Conservation (phyloP, 73 alveolate genomes). For the Tetrahymena thermophila region DNA sequence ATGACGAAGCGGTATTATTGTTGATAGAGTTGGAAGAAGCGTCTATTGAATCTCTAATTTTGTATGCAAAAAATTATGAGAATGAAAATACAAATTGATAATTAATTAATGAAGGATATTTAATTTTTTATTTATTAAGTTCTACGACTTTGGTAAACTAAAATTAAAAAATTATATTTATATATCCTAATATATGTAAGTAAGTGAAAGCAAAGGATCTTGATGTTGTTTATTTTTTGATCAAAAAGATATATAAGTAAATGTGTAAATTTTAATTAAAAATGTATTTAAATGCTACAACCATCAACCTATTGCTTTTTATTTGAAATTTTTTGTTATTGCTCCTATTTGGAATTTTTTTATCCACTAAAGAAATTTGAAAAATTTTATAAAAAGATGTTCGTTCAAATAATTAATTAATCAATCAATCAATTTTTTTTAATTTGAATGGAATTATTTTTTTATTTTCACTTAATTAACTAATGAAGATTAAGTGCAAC, state of each 20-base stretch:
- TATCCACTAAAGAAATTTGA: background rate
- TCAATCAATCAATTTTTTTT: no score
- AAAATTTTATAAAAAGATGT: no score
- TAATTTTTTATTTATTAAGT: no score
- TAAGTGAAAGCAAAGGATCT: no score
- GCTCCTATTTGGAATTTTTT: background rate
- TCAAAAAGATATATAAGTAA: background rate
- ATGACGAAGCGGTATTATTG: background rate
- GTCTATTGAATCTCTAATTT: background rate
- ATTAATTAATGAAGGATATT: background rate
- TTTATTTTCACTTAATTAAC: no score
- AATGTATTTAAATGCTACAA: background rate
- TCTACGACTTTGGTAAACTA: no score
- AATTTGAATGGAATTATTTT: background rate
- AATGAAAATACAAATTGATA: background rate
- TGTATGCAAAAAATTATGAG: background rate
- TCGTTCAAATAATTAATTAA: no score
- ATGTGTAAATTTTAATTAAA: background rate
- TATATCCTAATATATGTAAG: background rate
- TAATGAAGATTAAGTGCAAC: background rate
- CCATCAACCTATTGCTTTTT: background rate
- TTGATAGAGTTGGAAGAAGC: background rate
- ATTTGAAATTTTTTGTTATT: no score
- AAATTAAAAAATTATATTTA: no score
- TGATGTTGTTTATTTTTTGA: background rate